Base-by-base conservation (phyloP, 2,329 filamentous ascomycete species). In the Aaosphaeria pasadenensis region DNA sequence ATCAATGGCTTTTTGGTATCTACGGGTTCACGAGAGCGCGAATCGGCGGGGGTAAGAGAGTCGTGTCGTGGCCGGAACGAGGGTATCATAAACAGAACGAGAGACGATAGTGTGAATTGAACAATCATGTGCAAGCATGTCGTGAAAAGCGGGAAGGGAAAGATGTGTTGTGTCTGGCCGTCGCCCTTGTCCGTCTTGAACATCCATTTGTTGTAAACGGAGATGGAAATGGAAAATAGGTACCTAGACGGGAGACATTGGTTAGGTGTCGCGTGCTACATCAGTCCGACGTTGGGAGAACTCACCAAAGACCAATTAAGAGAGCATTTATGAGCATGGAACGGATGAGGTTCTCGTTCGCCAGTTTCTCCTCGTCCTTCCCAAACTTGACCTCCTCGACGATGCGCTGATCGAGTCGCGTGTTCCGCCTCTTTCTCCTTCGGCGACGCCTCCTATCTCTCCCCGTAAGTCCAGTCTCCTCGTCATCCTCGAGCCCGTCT, bases 121-220 rank as follows among this genome's bases (percentile, higher is more conserved):
- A 99, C 91, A 24, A 70, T 75, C 91, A 97, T 97, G 74, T 99
- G 94, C 69, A 94, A 78, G 55, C 89, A 89, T 4, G 94, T 99
- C 7, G 91, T 96, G 72, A 97, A 97, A 43, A 99, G 81, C 36
- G 94, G 94, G 63, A 94, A 97, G 44, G 89, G 86, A 69, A 99
- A 99, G 71, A 96, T 87, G 57, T 69, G 66, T 47, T 63, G 50
- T 6, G 63, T 49, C 47, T 67, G 54, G 46, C 67, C 66, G 51
- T 68, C 67, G 43, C 56, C 66, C 45, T 61, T 63, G 17, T 69
- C 66, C 44, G 87, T 81, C 52, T 86, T 81, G 74, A 99, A 97
- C 92, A 99, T 97, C 94, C 94, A 97, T 76, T 96, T 97, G 80
- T 99, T 99, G 78, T 97, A 99, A 87, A 70, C 64, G 39, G 67